Percentiles rank a stretch among this genome's conserved stretches.
Conservation (phyloP, 306 rosid genomes). For the Alnus glutinosa region DNA sequence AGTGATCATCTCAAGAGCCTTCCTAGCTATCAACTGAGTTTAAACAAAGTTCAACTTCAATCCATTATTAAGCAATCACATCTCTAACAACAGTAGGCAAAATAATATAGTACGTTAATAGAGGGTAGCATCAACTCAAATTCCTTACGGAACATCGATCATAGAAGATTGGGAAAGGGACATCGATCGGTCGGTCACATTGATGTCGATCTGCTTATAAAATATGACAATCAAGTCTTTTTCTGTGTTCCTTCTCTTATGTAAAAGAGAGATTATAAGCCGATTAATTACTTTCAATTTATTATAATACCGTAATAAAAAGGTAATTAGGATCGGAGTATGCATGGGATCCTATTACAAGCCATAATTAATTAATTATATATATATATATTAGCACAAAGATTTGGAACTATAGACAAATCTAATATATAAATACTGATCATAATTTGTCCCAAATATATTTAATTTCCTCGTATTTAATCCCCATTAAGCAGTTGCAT, state of each 20-base stretch:
- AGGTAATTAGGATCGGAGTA: neutral
- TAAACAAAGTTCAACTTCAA: neutral
- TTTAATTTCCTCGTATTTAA: neutral
- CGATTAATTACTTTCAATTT: conserved; percentile 1
- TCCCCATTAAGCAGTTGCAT: conserved; percentile 78
- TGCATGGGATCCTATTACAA: conserved; percentile 38
- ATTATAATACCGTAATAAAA: conserved; percentile 24
- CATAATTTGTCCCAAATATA: neutral
- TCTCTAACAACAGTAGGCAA: neutral
- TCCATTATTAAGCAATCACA: neutral
- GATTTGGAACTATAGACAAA: conserved; percentile 23
- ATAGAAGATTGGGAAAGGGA: neutral
- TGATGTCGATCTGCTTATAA: neutral
- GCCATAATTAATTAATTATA: conserved; percentile 20
- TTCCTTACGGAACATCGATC: too few relatives aligned
- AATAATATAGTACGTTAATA: neutral
- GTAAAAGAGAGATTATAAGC: conserved; percentile 27
- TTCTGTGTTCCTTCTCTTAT: conserved; percentile 14
- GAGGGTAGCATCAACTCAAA: too few relatives aligned
- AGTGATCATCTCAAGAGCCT: neutral
- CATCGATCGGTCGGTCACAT: neutral
- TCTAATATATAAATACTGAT: conserved; percentile 26
- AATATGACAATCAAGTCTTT: conserved; percentile 6
- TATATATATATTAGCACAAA: conserved; percentile 7
- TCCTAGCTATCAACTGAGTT: neutral